Evolutionary conservation across 1,139 yeast species (phyloP), one percentile per base, ranked within the genome.

Genomic region (Geotrichum australiense): DNA sequence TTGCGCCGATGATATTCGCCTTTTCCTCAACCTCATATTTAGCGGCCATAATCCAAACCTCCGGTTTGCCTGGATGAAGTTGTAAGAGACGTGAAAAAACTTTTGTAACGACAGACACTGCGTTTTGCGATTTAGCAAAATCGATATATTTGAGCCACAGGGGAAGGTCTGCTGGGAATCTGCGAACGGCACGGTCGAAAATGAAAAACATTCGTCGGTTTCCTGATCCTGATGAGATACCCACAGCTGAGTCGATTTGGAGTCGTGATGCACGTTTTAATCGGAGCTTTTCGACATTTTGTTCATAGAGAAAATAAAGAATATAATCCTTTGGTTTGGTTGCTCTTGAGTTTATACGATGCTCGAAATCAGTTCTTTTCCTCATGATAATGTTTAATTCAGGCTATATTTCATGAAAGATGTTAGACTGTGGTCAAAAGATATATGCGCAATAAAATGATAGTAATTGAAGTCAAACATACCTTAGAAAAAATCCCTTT

Each of bases 41-140:
- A 37, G 97, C 96, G 19, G 96, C 96, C 55, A 87, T 76, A 41
- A 91, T 75, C 98, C 98, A 93, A 11, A 93, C 84, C 53, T 80
- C 81, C 2, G 87, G 75, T 56, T 87, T 84, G 42, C 85, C 74
- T n/a, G 98, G 97, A 58, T 91, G 97, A 50, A 86, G 66, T 62
- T 81, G 87, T 53, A 93, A 69, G 53, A 91, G 69, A 47, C 78
- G 74, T 2, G 93, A 79, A 59, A 87, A 86, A 5, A 86, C 78
- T 52, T 77, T 79, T 59, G 85, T 87, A n/a, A 86, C 76, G 35
- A 80, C 80, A 53, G 83, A 81, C 49, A 81, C 76, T 14, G 95
- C 80, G 18, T 86, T 85, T 47, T 78, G 73, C 26, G 70, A 64
- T 58, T 84, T 83, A 28, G 95, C 87, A 61, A 70, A 86, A 44